Conservation (phyloP, 371 early-diverging fungal species). For the Mucor piriformis region DNA sequence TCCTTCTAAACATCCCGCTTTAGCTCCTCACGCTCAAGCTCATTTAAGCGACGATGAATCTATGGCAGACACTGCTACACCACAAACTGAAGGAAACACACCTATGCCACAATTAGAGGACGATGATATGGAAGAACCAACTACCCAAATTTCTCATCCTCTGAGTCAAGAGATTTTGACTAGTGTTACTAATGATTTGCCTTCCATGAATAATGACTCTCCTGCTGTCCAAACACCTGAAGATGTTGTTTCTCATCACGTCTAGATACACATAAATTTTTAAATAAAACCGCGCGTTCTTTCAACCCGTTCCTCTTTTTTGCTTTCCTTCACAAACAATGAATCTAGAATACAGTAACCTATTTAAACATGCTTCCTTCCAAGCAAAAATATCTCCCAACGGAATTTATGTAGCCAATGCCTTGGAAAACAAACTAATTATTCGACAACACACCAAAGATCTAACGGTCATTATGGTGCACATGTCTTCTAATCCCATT, state of each 20-base stretch:
- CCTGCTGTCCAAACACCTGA: conserved; percentile 11
- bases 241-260: conserved; percentile 4
- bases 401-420: conserved; percentile 68
- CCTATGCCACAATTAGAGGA: conserved; percentile 26
- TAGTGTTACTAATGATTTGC: neutral
- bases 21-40: conserved; percentile 47
- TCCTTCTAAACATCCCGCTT: conserved; percentile 47
- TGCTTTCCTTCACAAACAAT: neutral
- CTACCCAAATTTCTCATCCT: conserved; percentile 3
- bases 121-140: conserved; percentile 14
- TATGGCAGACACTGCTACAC: conserved; percentile 32
- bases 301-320: neutral
- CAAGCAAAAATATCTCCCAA: conserved; percentile 70
- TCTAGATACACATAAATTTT: neutral
- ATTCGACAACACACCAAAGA: conserved; percentile 54
- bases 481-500: conserved; percentile 48
- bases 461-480: conserved; percentile 66
- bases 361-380: conserved; percentile 69
- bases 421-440: conserved; percentile 70
- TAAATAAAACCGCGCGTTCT: neutral
- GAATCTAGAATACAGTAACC: conserved; percentile 36
- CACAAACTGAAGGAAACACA: conserved; percentile 18
- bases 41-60: conserved; percentile 35
- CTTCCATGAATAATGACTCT: conserved; percentile 9
- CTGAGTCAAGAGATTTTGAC: conserved; percentile 18